A percentile compares a stretch with the other conserved stretches of the same genome.
phyloP scores from a whole-genome alignment of 768 basidiomycete genomes.

The Stropharia rugosoannulata region DNA sequence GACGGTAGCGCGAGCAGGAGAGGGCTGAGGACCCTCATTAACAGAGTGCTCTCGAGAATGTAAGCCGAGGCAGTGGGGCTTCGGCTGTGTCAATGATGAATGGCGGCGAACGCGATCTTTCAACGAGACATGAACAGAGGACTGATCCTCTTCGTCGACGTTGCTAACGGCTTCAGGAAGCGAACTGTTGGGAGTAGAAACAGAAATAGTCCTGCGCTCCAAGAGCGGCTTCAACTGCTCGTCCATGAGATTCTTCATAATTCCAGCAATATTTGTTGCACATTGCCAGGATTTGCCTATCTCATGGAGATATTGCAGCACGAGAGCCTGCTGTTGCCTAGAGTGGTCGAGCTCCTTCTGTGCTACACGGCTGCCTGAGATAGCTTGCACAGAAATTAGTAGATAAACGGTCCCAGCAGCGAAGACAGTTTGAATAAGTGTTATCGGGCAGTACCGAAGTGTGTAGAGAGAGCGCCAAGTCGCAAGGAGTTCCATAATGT shows the following conservation, averaged over 20 bases:
- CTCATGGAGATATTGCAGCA: slow-evolving; percentile 50
- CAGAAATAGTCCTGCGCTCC: slow-evolving; percentile 24
- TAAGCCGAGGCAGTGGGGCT: background rate
- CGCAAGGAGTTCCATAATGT: slow-evolving; percentile 51
- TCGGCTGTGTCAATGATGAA: slow-evolving; percentile 1
- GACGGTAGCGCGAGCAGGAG: background rate
- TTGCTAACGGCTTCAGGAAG: slow-evolving; percentile 13
- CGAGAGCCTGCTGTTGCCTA: slow-evolving; percentile 41
- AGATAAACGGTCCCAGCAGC: slow-evolving; percentile 61
- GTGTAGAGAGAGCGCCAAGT: slow-evolving; percentile 53
- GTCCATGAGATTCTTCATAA: slow-evolving; percentile 41
- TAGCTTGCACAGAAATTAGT: slow-evolving; percentile 51
- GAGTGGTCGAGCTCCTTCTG: slow-evolving; percentile 44
- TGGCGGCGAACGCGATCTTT: slow-evolving; percentile 10
- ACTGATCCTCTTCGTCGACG: slow-evolving; percentile 11
- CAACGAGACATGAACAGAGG: slow-evolving; percentile 8
- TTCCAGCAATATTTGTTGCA: slow-evolving; percentile 47
- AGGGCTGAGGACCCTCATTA: background rate
- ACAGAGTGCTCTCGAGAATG: slow-evolving; percentile 3
- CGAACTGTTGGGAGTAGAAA: slow-evolving; percentile 7
- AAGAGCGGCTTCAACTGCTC: slow-evolving; percentile 42
- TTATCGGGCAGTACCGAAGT: slow-evolving; percentile 57
- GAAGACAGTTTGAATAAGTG: slow-evolving; percentile 56
- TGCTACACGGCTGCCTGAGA: slow-evolving; percentile 45
- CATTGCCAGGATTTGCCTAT: slow-evolving; percentile 56